A percentile compares a stretch with the other conserved stretches of the same genome.
Evolutionary conservation across 106 monocot genomes (phyloP).

Genomic region (Apostasia shenzhenica): DNA sequence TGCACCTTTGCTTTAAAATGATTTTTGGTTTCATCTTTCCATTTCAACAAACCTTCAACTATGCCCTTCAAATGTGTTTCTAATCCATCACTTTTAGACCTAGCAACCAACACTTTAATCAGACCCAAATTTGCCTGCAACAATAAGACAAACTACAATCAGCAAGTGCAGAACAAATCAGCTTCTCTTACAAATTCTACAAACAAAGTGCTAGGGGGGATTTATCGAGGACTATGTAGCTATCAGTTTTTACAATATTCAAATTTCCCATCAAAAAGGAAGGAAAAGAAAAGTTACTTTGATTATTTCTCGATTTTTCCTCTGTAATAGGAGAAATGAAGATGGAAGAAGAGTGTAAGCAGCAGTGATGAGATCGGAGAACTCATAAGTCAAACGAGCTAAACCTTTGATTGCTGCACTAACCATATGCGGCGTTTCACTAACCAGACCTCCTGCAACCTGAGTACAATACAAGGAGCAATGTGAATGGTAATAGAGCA

Average conservation of each 20-base stretch:
- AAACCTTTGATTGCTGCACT: constrained; percentile 91
- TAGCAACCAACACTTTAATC: constrained; percentile 86
- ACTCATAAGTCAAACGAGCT: constrained; percentile 92
- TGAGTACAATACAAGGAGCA: constrained; percentile 6
- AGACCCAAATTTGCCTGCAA: constrained; percentile 88
- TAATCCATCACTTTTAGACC: constrained; percentile 65
- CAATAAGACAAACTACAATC: neutral
- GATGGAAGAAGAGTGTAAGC: constrained; percentile 89
- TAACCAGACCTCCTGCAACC: constrained; percentile 65
- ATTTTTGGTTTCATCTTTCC: constrained; percentile 78
- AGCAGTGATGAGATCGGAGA: constrained; percentile 81
- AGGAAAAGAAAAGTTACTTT: constrained; percentile 41
- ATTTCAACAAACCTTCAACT: constrained; percentile 76
- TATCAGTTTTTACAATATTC: neutral
- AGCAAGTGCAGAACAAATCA: no score
- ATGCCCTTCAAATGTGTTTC: constrained; percentile 63
- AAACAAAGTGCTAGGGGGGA: no score
- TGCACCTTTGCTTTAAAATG: constrained; percentile 91
- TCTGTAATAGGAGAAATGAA: constrained; percentile 73
- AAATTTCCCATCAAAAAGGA: neutral
- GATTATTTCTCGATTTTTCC: constrained; percentile 79
- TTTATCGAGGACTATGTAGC: neutral
- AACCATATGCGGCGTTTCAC: constrained; percentile 79
- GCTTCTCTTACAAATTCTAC: neutral
- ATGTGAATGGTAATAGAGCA: no score